Evolutionary conservation across 1,139 yeast species (phyloP), one percentile per base, ranked within the genome.

Genomic region (Hyphopichia pseudoburtonii): DNA sequence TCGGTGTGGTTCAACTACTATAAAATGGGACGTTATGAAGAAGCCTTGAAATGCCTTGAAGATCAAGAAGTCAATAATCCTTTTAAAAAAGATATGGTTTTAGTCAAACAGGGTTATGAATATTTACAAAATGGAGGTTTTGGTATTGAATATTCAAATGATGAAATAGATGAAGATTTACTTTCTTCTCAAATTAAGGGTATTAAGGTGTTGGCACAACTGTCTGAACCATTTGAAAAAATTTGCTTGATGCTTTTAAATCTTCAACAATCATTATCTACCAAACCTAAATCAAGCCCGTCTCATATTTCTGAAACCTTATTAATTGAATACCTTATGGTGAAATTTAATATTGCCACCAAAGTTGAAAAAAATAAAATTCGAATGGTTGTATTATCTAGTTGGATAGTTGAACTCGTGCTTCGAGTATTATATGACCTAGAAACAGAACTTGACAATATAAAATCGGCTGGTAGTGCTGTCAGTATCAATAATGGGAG

Each of bases 1-100:
- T 83, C 86, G 17, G 82, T 89, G 3, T 88, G 97, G 96, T 76
- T 75, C 43, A 73, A 83, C 5, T 73, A 86, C 54, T 70, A 85
- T 39, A 78, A 76, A 30, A 70, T 77, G 52, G 75, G 78, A 1
- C 70, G 77, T 40, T 90, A 72, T 57, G 86, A 82, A 14, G 80
- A 80, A 37, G 97, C 97, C 0, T 62, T 89, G 33, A 51, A 61
- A 2, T 61, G 78, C 12, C 52, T 81, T 6, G 57, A 56, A 9
- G 48, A 44, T 51, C 69, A 15, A 47, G 50, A 46, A 10, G 48
- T 44, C 6, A 43, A 43, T 8, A 39, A 42, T 5, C 40, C 63
- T n/a, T 70, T 73, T 35, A 54, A 69, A 3, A 57, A 56, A 42
- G 88, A 86, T 55, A 60, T 73, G 34, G 77, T 92, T 1, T 63